Evolutionary conservation across 306 rosid species (phyloP), one percentile per base, ranked within the genome.

Genomic region (Datisca glomerata): DNA sequence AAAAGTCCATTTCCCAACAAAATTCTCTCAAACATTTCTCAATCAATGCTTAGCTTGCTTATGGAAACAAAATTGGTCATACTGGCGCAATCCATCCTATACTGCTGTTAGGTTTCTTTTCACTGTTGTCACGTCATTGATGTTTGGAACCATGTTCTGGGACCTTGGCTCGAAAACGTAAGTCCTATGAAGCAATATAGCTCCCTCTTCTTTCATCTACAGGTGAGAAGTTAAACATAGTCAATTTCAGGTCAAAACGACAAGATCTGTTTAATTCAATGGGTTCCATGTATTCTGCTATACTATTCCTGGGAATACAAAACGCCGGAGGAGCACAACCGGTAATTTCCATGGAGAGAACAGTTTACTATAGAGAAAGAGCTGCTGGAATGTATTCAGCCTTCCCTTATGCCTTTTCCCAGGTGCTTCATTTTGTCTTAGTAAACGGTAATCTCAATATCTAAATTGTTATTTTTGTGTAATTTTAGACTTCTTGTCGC

Each of bases 341-440:
- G 0, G 69, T 77, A 51, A 56, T 77, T 16, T 72, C 74, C 0
- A 63, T 77, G 24, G 85, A 77, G 55, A 64, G 80, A 41, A 62
- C 70, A 4, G 80, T 77, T 27, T 72, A 72, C 50, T 68, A 77
- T 25, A 49, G 80, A 55, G 85, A 77, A 66, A 65, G 44, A 32
- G 80, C 80, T 3, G 85, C 85, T 1, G 80, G 80, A 53, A 65
- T 77, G 78, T 72, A 65, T 51, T 69, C 85, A 21, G 74, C 77
- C 31, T 62, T 77, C 42, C 74, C 85, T 41, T 77, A 72, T 69
- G 85, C 85, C 38, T 56, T 59, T 47, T 47, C 80, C 38, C 80
- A 76, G 76, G 85, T 70, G 53, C 45, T 7, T 37, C n/a, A 41
- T 21, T 31, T 31, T 31, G n/a, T 11, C 13, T 2, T n/a, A n/a